Evolutionary conservation across 176 grass and related monocot species (phyloP).

Genomic region (Oryza glaberrima): DNA sequence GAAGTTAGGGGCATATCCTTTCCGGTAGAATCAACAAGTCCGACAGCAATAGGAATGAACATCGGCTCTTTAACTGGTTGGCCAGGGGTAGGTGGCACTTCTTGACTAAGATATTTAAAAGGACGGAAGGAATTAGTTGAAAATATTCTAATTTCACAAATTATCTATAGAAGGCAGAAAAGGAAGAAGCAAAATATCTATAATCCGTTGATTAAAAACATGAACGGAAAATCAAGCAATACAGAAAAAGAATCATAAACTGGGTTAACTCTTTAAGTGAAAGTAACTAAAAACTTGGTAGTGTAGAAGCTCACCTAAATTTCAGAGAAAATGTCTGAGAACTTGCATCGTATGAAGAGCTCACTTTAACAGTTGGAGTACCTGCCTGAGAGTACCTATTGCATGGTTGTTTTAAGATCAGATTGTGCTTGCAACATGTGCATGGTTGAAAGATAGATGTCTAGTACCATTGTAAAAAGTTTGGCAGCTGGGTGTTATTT

Average conservation of each 20-base stretch:
- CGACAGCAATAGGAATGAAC: constrained; percentile 91
- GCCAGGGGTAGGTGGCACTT: constrained; percentile 83
- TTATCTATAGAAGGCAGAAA: constrained; percentile 2
- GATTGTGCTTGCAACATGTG: constrained; percentile 13
- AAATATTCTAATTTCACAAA: constrained; percentile 24
- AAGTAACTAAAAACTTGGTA: constrained; percentile 9
- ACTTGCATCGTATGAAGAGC: constrained; percentile 74
- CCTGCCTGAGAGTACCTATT: constrained; percentile 97
- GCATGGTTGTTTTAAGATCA: constrained; percentile 29
- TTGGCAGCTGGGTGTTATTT: constrained; percentile 79
- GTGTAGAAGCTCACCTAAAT: constrained; percentile 62
- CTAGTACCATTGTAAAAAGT: constrained; percentile 87
- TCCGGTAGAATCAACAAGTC: constrained; percentile 83
- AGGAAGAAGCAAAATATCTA: constrained; percentile 8
- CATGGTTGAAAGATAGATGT: constrained; percentile 10
- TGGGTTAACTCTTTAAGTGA: not conserved
- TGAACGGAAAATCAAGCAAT: constrained; percentile 1
- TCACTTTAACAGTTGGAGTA: constrained; percentile 70
- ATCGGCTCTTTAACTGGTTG: constrained; percentile 82
- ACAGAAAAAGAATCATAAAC: constrained; percentile 8
- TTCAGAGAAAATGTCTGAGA: constrained; percentile 76
- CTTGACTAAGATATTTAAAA: constrained; percentile 63
- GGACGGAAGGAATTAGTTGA: constrained; percentile 25
- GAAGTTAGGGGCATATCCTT: constrained; percentile 87
- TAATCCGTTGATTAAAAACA: not conserved